Evolutionary conservation across 129 eudicot genomes (phyloP).

Genomic region (carrot (Daucus carota)): DH1_v3.0 NC_030385.2:25908501-25909000

Average conservation of each 20-base stretch:
- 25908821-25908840: too few species aligned
- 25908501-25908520: slow-evolving; percentile 92
- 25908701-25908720: slow-evolving; percentile 75
- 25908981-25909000: slow-evolving; percentile 1
- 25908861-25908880: too few species aligned
- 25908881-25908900: background rate
- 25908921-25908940: background rate
- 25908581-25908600: slow-evolving; percentile 64
- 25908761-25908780: too few species aligned
- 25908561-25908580: slow-evolving; percentile 88
- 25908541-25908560: slow-evolving; percentile 78
- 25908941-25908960: slow-evolving; percentile 7
- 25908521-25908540: slow-evolving; percentile 93
- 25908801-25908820: background rate
- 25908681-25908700: slow-evolving; percentile 85
- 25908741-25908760: slow-evolving; percentile 76
- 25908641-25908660: background rate
- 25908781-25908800: too few species aligned
- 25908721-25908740: slow-evolving; percentile 92
- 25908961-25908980: slow-evolving; percentile 8
- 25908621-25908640: background rate
- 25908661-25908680: background rate
- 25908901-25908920: background rate
- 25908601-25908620: too few species aligned
- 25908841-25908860: too few species aligned